Evolutionary conservation across 2,329 filamentous ascomycete genomes (phyloP), one percentile per base, ranked within the genome.

Genomic region (Colletotrichum sp.): DNA sequence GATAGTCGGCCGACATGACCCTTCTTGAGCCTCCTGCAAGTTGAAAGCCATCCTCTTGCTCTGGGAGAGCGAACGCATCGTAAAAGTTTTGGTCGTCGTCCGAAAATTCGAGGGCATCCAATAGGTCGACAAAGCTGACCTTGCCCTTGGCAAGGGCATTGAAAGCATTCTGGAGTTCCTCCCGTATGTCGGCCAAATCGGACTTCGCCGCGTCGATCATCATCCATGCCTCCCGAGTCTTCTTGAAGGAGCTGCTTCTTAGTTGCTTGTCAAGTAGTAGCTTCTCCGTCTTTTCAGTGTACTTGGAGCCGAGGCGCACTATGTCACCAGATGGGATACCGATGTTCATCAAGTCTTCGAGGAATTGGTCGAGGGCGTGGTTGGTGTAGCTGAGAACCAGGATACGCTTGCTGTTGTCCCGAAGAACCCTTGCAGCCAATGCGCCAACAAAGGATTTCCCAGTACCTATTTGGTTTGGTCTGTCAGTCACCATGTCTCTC

Each of bases 361-460:
- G 81, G 63, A 94, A 92, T 81, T 95, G 88, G 69, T 94, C 91
- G 0, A 93, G 83, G 0, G 92, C 92, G 78, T 94, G 93, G 69
- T 95, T 94, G 0, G 93, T 95, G 73, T 92, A 95, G 30, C 90
- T 92, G 3, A 94, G 82, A 0, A 96, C 89, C 0, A 96, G 85
- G 0, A 95, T 89, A 0, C 81, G 90, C 32, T 90, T 28, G 34
- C 49, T 32, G 36, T 18, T 39, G 16, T 90, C 81, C 24, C 92
- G 83, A 0, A 96, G 80, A 0, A 87, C 82, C 69, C 92, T 92
- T 0, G 91, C 89, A 2, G 93, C 85, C 3, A 94, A 84, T 0
- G 93, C 91, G 0, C 94, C 94, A 4, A 95, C 89, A 77, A 95
- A 95, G 0, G 93, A 95, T 78, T 96, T 96, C 2, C 94, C 94